A percentile compares a stretch with the other conserved stretches of the same genome.
phyloP scores from a whole-genome alignment of 2,329 filamentous ascomycete genomes.

The Aspergillus sp. region DNA sequence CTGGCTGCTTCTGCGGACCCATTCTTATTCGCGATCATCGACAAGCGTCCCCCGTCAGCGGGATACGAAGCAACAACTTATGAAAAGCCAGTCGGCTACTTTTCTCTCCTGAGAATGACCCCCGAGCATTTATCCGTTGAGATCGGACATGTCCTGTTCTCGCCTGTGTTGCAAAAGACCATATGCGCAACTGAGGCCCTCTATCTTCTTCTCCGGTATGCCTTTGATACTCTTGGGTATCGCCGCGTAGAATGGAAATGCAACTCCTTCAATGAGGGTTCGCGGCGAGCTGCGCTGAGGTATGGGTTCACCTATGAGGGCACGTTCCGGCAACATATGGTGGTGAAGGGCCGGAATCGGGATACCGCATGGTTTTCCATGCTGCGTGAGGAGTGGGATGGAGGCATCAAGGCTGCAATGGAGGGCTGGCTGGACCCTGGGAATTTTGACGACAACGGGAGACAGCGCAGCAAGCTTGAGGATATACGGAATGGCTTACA shows the following conservation, averaged over 20 bases:
- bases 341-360: constrained; percentile 55
- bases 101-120: constrained; percentile 1
- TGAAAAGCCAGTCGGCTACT: background rate
- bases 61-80: background rate
- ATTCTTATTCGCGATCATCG: background rate
- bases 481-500: background rate
- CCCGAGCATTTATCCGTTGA: background rate
- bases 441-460: constrained; percentile 57
- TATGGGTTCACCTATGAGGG: constrained; percentile 62
- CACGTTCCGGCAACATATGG: constrained; percentile 59
- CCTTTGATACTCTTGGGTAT: constrained; percentile 55
- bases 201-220: constrained; percentile 46
- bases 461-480: constrained; percentile 37
- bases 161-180: background rate
- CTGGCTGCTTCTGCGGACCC: constrained; percentile 5
- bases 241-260: constrained; percentile 64
- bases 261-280: constrained; percentile 55
- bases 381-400: constrained; percentile 59
- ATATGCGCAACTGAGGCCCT: background rate
- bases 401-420: constrained; percentile 52
- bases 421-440: constrained; percentile 53
- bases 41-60: background rate
- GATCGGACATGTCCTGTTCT: constrained; percentile 1
- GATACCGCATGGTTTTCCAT: constrained; percentile 63
- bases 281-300: constrained; percentile 53